phyloP scores from a whole-genome alignment of 2,329 filamentous ascomycete genomes.

The Apiospora kogelbergensis region DNA sequence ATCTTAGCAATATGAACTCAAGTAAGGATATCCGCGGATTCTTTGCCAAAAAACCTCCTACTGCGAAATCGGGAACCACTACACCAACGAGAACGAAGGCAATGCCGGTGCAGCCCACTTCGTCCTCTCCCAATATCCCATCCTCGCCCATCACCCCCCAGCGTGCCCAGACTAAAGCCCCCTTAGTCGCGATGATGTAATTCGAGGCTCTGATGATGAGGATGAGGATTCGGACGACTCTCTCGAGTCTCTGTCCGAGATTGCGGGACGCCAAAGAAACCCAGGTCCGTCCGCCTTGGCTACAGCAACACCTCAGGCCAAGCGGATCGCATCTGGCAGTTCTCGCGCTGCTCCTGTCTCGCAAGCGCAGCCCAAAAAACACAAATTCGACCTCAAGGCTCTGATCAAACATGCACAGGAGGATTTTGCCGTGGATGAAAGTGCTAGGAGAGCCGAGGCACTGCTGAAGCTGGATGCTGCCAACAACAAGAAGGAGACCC shows the following conservation, averaged over 20 bases:
- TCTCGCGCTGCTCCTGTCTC: constrained; percentile 50
- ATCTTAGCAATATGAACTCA: constrained; percentile 19
- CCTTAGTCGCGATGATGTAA: constrained; percentile 54
- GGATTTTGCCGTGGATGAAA: constrained; percentile 60
- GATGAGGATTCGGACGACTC: constrained; percentile 54
- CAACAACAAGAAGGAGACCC: constrained; percentile 14
- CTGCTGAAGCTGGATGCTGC: constrained; percentile 29
- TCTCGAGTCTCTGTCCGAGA: constrained; percentile 49
- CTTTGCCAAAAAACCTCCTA: constrained; percentile 22
- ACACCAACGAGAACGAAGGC: constrained; percentile 14
- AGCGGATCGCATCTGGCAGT: constrained; percentile 40
- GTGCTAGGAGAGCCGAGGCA: constrained; percentile 44
- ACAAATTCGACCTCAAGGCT: constrained; percentile 63
- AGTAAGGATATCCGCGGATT: constrained; percentile 33
- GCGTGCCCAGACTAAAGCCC: constrained; percentile 23
- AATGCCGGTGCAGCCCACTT: background rate
- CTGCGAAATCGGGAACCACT: constrained; percentile 19
- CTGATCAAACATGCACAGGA: constrained; percentile 59
- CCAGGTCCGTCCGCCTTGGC: constrained; percentile 10
- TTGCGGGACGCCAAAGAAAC: constrained; percentile 22
- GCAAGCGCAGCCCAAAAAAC: constrained; percentile 41
- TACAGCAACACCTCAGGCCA: constrained; percentile 45
- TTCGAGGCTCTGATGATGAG: constrained; percentile 69
- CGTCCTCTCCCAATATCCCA: constrained; percentile 16
- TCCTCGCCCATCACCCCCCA: constrained; percentile 30